Base-by-base conservation (phyloP, 768 basidiomycete genomes). In the Boletus rubropictus region DNA sequence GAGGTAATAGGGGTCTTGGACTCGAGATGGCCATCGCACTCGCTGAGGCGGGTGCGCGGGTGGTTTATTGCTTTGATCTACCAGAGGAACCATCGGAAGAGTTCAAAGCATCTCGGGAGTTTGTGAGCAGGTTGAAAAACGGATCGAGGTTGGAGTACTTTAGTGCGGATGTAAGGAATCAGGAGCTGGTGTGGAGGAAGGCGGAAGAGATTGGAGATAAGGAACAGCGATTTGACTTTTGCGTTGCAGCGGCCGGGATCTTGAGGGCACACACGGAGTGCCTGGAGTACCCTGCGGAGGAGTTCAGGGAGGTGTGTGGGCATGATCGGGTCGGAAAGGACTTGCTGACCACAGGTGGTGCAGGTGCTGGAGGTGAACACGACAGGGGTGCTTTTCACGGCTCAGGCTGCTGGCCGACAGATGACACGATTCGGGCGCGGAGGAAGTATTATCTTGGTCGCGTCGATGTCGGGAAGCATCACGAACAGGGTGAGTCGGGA, bases 1-100 rank as follows among this genome's bases (percentile, higher is more conserved):
- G 83, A 5, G 82, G 74, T 0, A 79, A 82, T 50, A 68, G 82
- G 27, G 83, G 88, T 0, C 75, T 90, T 14, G 89, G 89, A 3
- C 78, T 91, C n/a, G 89, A 91, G 68, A 84, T 86, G 82, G 85
- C 85, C 29, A 68, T 89, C 44, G 79, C 81, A 4, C 68, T 89
- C 34, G 76, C 77, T 35, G 88, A 89, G 67, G 82, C 79, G 12
- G 87, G 87, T 28, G 84, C 83, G 6, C 73, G 77, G 7, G 81
- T 72, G 0, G 72, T 86, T 15, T 86, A 87, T 63, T 85, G 83
- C 59, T 66, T 85, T 11, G 86, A 87, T 61, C 69, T 86, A 9
- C 76, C 82, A 1, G 50, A 59, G 32, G 61, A 63, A 31, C 79
- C 86, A 0, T 79, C 78, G 2, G 72, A 71, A 1, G 83, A 82